These are phyloP conservation scores for Auxenochlorella protothecoides DNA, from an alignment of 139 green algal species.

Conservation along the genomic window DNA sequence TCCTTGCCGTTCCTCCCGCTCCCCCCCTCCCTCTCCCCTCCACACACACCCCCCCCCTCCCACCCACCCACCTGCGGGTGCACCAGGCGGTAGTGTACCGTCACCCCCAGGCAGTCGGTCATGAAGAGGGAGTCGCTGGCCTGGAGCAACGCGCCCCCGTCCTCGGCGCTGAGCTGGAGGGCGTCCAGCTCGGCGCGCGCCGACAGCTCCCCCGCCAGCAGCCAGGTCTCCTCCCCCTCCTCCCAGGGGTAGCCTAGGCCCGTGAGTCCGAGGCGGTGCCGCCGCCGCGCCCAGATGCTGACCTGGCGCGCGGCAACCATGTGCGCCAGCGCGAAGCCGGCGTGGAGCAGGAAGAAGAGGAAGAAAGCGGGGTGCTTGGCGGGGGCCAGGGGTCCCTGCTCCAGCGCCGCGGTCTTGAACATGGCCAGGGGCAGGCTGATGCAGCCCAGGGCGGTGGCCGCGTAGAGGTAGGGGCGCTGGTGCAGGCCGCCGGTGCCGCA, in stretches of 20 bases:
- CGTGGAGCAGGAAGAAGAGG: conserved; percentile 29
- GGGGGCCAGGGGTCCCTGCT: conserved; percentile 6
- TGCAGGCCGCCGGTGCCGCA: conserved; percentile 17
- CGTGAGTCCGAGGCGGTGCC: conserved; percentile 49
- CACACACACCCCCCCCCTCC: not conserved
- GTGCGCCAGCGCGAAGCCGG: conserved; percentile 29
- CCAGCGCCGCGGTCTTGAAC: conserved; percentile 1
- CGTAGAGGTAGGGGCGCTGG: conserved; percentile 16
- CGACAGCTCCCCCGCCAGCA: conserved; percentile 3
- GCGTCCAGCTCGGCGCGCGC: not conserved
- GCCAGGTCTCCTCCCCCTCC: conserved; percentile 26
- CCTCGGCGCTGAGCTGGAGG: too few relatives aligned
- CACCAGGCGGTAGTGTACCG: conserved; percentile 33
- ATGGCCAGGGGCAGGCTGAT: conserved; percentile 1
- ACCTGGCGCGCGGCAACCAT: conserved; percentile 24
- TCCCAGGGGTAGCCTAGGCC: conserved; percentile 46
- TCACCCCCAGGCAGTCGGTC: conserved; percentile 7
- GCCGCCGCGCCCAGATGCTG: conserved; percentile 39
- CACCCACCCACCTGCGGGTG: conserved; percentile 7
- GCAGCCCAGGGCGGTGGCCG: not conserved
- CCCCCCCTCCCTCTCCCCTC: too few relatives aligned
- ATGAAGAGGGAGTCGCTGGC: conserved; percentile 27
- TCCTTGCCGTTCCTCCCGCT: too few relatives aligned
- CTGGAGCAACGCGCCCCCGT: conserved; percentile 2
- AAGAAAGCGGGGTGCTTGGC: conserved; percentile 48